These are phyloP conservation scores for Trichosporon sp. DNA, from an alignment of 1,284 basidiomycete species.

Conservation along the genomic window DNA sequence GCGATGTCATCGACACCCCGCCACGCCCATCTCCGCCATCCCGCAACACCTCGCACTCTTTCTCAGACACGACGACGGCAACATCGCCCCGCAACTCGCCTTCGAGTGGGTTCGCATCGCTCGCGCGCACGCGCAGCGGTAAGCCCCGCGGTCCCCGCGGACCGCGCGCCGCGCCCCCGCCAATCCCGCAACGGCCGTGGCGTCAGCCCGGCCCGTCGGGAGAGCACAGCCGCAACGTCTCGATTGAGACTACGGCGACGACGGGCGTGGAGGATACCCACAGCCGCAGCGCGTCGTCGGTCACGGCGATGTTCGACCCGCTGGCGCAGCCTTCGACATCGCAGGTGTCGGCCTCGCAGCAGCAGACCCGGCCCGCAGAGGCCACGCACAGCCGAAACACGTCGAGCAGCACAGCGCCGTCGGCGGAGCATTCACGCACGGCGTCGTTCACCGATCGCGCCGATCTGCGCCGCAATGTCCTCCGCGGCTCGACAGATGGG, in stretches of 20 bases:
- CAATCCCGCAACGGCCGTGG: slow-evolving; percentile 31
- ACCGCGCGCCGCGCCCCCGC: slow-evolving; percentile 22
- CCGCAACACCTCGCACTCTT: not conserved
- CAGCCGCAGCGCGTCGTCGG: not conserved
- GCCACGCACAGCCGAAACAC: not conserved
- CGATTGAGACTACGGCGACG: not conserved
- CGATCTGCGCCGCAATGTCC: not conserved
- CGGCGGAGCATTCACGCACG: not conserved
- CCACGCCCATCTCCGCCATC: too few species aligned
- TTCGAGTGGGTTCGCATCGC: not conserved
- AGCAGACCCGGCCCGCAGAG: not conserved
- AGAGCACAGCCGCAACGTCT: not conserved
- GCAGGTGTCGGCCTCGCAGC: not conserved
- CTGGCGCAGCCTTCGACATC: not conserved
- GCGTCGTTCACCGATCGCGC: not conserved
- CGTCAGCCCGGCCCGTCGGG: not conserved
- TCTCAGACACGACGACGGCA: not conserved
- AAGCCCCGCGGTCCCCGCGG: slow-evolving; percentile 21
- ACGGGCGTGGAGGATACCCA: not conserved
- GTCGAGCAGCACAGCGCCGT: not conserved
- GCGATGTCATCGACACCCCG: not conserved
- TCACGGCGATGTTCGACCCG: not conserved
- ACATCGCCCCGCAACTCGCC: not conserved
- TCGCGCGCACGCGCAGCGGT: not conserved
- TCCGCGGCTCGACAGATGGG: not conserved